Percentiles rank a stretch among this genome's conserved stretches.
These are phyloP conservation scores for Monsonia emarginata DNA, from an alignment of 441 rosid genomes.

Conservation along the genomic window DNA sequence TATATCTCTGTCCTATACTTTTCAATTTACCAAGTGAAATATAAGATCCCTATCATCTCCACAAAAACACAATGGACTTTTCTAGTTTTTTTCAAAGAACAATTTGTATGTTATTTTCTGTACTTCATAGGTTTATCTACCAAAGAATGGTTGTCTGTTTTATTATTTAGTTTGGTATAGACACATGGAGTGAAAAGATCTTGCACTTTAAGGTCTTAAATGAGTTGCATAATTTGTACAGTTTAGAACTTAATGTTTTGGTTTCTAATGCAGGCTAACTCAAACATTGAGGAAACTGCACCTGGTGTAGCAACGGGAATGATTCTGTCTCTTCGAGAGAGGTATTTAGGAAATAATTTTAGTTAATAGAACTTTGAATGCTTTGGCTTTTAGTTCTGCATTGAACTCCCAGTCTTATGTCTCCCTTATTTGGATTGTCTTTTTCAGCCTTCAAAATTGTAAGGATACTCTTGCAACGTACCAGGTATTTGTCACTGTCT, in stretches of 20 bases:
- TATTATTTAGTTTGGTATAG: not conserved
- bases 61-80: no score
- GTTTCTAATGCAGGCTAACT: constrained; percentile 34
- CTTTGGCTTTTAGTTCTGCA: not conserved
- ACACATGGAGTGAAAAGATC: not conserved
- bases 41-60: not conserved
- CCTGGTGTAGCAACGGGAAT: constrained; percentile 70
- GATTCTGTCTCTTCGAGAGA: constrained; percentile 84
- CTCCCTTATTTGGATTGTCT: constrained; percentile 15
- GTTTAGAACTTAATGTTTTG: not conserved
- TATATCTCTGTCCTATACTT: not conserved
- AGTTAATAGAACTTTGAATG: not conserved
- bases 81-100: not conserved
- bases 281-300: constrained; percentile 71
- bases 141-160: not conserved
- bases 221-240: not conserved
- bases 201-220: not conserved
- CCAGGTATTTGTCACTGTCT: constrained; percentile 41
- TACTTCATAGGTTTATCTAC: not conserved
- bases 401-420: not conserved
- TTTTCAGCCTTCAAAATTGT: constrained; percentile 71
- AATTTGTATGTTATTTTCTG: not conserved
- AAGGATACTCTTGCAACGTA: constrained; percentile 61
- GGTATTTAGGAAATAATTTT: constrained; percentile 30
- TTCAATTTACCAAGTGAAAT: not conserved